A percentile compares a stretch with the other conserved stretches of the same genome.
These are phyloP conservation scores for Oryza brachyantha DNA, from an alignment of 176 grass and related monocot genomes.

Conservation along the genomic window DNA sequence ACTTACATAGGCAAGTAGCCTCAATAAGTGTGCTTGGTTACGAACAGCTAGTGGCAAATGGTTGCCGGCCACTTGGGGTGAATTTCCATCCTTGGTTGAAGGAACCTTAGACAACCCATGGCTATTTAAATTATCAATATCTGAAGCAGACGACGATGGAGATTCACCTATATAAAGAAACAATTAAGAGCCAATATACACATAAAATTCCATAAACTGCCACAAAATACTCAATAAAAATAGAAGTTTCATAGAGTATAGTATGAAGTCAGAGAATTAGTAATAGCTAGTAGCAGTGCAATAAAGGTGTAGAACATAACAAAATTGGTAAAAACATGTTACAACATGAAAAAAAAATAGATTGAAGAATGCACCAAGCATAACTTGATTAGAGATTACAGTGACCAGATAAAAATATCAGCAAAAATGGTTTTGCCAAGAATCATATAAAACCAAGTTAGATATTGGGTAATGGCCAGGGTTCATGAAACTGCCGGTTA, in stretches of 20 bases:
- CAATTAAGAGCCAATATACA: constrained; percentile 19
- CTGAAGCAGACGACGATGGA: constrained; percentile 48
- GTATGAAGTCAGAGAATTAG: not conserved
- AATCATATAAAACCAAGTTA: constrained; percentile 10
- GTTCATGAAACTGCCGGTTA: too few species aligned
- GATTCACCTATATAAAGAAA: constrained; percentile 42
- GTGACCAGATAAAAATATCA: constrained; percentile 1
- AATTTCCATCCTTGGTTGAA: constrained; percentile 36
- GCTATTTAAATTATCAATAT: constrained; percentile 56
- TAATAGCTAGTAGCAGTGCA: not conserved
- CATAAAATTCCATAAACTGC: not conserved
- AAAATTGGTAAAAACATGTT: constrained; percentile 3
- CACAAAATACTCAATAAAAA: not conserved
- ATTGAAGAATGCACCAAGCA: not conserved
- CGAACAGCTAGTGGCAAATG: constrained; percentile 56
- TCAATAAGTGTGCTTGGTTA: constrained; percentile 56
- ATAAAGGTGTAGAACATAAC: not conserved
- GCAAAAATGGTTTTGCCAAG: not conserved
- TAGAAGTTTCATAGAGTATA: not conserved
- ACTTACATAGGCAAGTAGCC: constrained; percentile 80
- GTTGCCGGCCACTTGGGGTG: constrained; percentile 53
- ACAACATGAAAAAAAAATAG: not conserved
- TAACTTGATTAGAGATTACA: not conserved
- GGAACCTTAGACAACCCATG: constrained; percentile 36
- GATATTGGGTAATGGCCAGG: not conserved